Percentiles rank a stretch among this genome's conserved stretches.
These are phyloP conservation scores for Aureobasidium leucospermi DNA, from an alignment of 2,329 filamentous ascomycete genomes.

Conservation along the genomic window DNA sequence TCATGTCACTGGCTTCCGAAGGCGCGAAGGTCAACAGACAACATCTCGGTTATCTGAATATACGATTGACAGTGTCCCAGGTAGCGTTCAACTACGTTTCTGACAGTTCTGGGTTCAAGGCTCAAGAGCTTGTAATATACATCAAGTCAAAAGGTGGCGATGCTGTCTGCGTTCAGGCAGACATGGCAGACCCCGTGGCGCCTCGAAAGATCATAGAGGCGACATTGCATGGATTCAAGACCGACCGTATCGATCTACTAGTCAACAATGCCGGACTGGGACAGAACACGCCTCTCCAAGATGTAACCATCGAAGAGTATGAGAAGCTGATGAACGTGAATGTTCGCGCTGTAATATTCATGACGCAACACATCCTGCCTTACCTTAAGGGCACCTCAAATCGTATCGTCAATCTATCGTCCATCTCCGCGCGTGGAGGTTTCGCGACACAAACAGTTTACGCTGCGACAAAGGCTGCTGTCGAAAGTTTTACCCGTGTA, in stretches of 20 bases:
- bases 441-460: conserved; percentile 51
- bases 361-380: conserved; percentile 27
- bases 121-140: neutral
- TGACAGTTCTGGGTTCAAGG: neutral
- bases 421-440: conserved; percentile 47
- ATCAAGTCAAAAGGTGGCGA: neutral
- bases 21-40: no score
- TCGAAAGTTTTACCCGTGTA: conserved; percentile 13
- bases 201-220: neutral
- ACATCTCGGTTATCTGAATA: no score
- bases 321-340: conserved; percentile 18
- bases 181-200: neutral
- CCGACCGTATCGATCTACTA: conserved; percentile 27
- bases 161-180: neutral
- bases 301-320: neutral
- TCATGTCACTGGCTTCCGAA: neutral
- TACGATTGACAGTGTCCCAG: no score
- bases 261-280: conserved; percentile 31
- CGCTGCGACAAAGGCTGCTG: conserved; percentile 13
- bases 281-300: conserved; percentile 10
- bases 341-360: conserved; percentile 23
- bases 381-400: conserved; percentile 28
- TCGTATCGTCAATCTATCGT: conserved; percentile 50
- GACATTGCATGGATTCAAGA: neutral
- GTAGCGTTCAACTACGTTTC: neutral